Evolutionary conservation across 140 eudicot genomes (phyloP).

Genomic region (Bidens hawaiensis): DNA sequence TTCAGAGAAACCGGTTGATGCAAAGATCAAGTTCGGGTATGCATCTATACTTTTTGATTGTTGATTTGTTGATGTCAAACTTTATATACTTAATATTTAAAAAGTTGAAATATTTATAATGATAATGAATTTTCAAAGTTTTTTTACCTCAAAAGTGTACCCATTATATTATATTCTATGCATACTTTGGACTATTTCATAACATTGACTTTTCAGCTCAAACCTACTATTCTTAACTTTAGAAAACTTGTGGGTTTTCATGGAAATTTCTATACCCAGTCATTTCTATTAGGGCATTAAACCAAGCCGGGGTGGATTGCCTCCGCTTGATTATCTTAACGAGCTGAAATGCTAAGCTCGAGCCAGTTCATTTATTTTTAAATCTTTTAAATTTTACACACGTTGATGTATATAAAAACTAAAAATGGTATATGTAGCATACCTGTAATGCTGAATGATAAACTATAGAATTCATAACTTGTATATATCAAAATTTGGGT

Average conservation of each 20-base stretch:
- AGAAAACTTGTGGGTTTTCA: background rate
- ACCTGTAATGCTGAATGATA: too few relatives aligned
- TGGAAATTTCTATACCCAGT: background rate
- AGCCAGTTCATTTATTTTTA: too few relatives aligned
- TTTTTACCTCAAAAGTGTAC: conserved; percentile 3
- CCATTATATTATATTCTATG: background rate
- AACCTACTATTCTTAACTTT: background rate
- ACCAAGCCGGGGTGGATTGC: too few relatives aligned
- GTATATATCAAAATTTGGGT: too few relatives aligned
- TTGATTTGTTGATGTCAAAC: conserved; percentile 10
- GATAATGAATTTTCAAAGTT: background rate
- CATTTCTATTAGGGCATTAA: too few relatives aligned
- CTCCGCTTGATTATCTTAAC: too few relatives aligned
- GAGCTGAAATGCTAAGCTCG: too few relatives aligned
- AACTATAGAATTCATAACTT: too few relatives aligned
- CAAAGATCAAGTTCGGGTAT: conserved; percentile 78
- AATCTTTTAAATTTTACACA: too few relatives aligned
- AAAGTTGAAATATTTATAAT: background rate
- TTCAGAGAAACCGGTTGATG: conserved; percentile 42
- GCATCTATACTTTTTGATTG: background rate
- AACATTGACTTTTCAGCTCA: conserved; percentile 14
- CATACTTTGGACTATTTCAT: background rate
- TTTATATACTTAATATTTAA: background rate
- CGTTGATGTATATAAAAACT: too few relatives aligned
- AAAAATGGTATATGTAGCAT: too few relatives aligned